Percentiles rank a stretch among this genome's conserved stretches.
phyloP scores from a whole-genome alignment of 2,329 filamentous ascomycete genomes.

The Leptographium flavum region DNA sequence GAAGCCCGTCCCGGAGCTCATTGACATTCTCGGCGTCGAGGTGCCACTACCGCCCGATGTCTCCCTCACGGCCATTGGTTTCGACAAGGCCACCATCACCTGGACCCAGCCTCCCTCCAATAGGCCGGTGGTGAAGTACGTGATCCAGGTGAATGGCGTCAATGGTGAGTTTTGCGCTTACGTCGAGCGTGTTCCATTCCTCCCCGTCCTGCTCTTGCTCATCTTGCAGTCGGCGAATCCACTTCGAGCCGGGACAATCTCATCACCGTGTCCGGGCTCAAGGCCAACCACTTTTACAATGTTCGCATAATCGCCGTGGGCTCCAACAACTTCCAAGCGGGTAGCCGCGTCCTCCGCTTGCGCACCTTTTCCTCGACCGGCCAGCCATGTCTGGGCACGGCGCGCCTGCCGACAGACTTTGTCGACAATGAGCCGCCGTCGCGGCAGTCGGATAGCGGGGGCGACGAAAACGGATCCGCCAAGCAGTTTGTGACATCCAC shows the following conservation, averaged over 20 bases:
- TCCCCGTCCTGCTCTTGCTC: no score
- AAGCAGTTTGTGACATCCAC: conserved; percentile 9
- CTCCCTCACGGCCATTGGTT: conserved; percentile 76
- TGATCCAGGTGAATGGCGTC: conserved; percentile 86
- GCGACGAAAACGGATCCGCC: conserved; percentile 29
- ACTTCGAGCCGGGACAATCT: conserved; percentile 62
- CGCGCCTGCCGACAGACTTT: conserved; percentile 41
- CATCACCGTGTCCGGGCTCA: conserved; percentile 80
- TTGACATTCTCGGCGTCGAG: conserved; percentile 83
- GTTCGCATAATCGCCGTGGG: conserved; percentile 87
- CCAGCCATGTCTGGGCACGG: conserved; percentile 43
- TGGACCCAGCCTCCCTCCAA: conserved; percentile 64
- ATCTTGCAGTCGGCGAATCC: conserved; percentile 61
- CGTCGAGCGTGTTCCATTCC: no score
- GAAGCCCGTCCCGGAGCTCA: conserved; percentile 81
- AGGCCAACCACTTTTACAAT: conserved; percentile 81
- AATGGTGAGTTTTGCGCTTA: conserved; percentile 64
- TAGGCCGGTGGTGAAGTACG: conserved; percentile 66
- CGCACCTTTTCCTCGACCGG: conserved; percentile 58
- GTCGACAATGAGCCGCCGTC: conserved; percentile 33
- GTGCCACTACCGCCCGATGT: conserved; percentile 83
- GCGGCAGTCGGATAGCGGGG: conserved; percentile 26
- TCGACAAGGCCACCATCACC: conserved; percentile 76
- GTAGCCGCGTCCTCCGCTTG: conserved; percentile 72
- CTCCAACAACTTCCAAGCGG: conserved; percentile 80